Percentiles rank a stretch among this genome's conserved stretches.
phyloP scores from a whole-genome alignment of 768 basidiomycete genomes.

The Hygrophoropsis aurantiaca region DNA sequence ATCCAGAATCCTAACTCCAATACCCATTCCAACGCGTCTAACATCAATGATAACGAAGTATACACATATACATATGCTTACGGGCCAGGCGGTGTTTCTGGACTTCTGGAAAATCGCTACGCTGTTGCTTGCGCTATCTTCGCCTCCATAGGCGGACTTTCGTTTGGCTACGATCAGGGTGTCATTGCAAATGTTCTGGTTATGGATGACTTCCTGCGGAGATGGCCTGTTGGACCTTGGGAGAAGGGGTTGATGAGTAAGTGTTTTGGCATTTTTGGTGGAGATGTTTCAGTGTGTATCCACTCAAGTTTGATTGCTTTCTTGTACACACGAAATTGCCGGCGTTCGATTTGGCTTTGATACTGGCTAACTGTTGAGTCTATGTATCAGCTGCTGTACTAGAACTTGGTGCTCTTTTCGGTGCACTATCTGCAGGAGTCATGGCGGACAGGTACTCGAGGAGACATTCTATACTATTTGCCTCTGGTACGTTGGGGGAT shows the following conservation, averaged over 20 bases:
- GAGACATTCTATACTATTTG: slow-evolving; percentile 61
- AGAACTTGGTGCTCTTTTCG: slow-evolving; percentile 78
- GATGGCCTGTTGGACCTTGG: slow-evolving; percentile 71
- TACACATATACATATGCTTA: slow-evolving; percentile 68
- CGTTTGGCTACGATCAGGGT: slow-evolving; percentile 84
- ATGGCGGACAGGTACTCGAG: slow-evolving; percentile 70
- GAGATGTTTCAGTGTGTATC: neutral
- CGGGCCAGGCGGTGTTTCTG: slow-evolving; percentile 66
- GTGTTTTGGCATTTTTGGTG: slow-evolving; percentile 20
- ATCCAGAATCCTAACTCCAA: too few species aligned
- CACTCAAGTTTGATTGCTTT: neutral
- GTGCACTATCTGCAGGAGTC: slow-evolving; percentile 65
- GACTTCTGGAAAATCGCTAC: slow-evolving; percentile 64
- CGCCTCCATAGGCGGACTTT: slow-evolving; percentile 73
- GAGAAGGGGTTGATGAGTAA: slow-evolving; percentile 79
- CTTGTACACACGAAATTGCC: too few species aligned
- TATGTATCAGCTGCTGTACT: slow-evolving; percentile 61
- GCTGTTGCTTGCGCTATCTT: slow-evolving; percentile 69
- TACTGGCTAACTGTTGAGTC: neutral
- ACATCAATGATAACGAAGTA: too few species aligned
- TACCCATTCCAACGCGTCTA: too few species aligned
- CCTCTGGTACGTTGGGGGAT: slow-evolving; percentile 67
- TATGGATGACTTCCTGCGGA: slow-evolving; percentile 68
- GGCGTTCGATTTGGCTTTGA: neutral
- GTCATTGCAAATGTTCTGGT: slow-evolving; percentile 86